A percentile compares a stretch with the other conserved stretches of the same genome.
Conservation (phyloP, 2,329 filamentous ascomycete genomes). For the Chalara sp. region DNA sequence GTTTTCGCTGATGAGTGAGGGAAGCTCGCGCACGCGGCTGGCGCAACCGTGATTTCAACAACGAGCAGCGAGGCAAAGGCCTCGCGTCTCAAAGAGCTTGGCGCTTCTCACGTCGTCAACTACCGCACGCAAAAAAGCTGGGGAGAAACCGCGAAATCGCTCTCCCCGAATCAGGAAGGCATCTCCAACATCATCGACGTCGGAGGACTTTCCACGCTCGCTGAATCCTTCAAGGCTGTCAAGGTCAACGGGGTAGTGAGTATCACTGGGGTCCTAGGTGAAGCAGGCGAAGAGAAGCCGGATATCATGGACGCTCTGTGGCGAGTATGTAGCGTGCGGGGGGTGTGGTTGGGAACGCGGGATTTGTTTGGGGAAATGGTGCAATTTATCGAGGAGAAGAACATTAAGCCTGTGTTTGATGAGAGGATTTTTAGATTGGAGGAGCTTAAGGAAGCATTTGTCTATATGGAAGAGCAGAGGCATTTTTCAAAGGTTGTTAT, state of each 20-base stretch:
- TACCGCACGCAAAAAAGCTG: slow-evolving; percentile 38
- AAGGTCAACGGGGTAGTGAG: neutral
- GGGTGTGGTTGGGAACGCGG: neutral
- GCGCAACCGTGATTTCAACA: slow-evolving; percentile 8
- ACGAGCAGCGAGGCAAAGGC: slow-evolving; percentile 3
- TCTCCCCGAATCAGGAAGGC: slow-evolving; percentile 35
- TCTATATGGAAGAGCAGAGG: neutral
- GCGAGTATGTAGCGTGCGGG: neutral
- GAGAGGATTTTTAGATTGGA: neutral
- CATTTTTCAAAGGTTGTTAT: slow-evolving; percentile 2
- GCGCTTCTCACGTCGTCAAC: slow-evolving; percentile 9
- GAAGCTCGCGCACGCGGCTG: slow-evolving; percentile 3
- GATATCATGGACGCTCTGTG: neutral
- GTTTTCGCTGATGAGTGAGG: too few species aligned
- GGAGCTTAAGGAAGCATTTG: neutral
- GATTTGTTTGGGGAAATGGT: neutral
- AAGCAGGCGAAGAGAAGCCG: too few species aligned
- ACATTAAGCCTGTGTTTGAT: neutral
- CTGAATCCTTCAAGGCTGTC: neutral
- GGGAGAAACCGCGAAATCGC: slow-evolving; percentile 38
- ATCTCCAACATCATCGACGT: slow-evolving; percentile 47
- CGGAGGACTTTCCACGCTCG: slow-evolving; percentile 29
- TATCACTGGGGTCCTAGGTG: neutral
- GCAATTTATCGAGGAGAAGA: neutral
- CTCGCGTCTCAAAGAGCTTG: slow-evolving; percentile 3